Conservation (phyloP, 805 yeast species). For the Helenozyma baotianmanensis region DNA sequence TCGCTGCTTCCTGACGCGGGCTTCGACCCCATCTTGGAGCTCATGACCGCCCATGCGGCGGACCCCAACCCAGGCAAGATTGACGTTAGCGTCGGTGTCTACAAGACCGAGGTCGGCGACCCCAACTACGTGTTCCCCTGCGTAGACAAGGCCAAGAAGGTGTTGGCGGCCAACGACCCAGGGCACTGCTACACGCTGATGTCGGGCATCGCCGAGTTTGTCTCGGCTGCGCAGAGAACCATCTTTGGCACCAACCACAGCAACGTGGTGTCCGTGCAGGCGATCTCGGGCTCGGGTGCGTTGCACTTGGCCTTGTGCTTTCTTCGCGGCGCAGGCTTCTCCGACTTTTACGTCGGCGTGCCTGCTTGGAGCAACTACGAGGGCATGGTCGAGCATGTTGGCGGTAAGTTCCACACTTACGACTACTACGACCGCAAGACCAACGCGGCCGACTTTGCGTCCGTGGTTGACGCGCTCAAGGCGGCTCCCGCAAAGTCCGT, state of each 20-base stretch:
- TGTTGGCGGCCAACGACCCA: slow-evolving; percentile 29
- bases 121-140: slow-evolving; percentile 33
- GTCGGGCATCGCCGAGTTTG: slow-evolving; percentile 38
- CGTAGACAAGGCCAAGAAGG: slow-evolving; percentile 32
- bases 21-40: slow-evolving; percentile 15
- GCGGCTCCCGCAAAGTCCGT: slow-evolving; percentile 29
- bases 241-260: slow-evolving; percentile 31
- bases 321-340: slow-evolving; percentile 14
- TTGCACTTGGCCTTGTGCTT: slow-evolving; percentile 34
- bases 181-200: slow-evolving; percentile 43
- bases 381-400: slow-evolving; percentile 30
- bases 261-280: slow-evolving; percentile 33
- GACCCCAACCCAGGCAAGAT: slow-evolving; percentile 32
- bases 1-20: slow-evolving; percentile 8
- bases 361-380: slow-evolving; percentile 40
- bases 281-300: slow-evolving; percentile 41
- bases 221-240: slow-evolving; percentile 28
- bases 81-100: slow-evolving; percentile 44
- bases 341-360: slow-evolving; percentile 29
- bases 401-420: slow-evolving; percentile 23
- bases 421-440: slow-evolving; percentile 27
- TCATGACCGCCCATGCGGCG: slow-evolving; percentile 11
- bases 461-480: slow-evolving; percentile 22
- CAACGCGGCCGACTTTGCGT: slow-evolving; percentile 27
- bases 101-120: slow-evolving; percentile 36